Base-by-base conservation (phyloP, 176 grass and related monocot species). In the Eleusine indica region DNA sequence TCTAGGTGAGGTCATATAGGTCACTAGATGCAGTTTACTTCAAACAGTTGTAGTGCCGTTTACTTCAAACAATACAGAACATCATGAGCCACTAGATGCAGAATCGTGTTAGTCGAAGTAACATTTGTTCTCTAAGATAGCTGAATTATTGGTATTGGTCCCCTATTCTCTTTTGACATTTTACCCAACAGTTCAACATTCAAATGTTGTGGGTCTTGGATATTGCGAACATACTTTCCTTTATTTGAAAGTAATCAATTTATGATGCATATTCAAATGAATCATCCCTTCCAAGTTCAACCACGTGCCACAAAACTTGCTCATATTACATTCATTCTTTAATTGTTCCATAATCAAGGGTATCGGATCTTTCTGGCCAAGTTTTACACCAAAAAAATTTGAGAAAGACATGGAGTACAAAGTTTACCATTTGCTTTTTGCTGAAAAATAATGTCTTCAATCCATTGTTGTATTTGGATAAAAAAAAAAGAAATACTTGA, bases 391-490 rank as follows among this genome's bases (percentile, higher is more conserved):
- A 57, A 85, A 48, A 9, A 42, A 39, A 19, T 32, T 62, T 84
- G 15, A 51, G 32, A 70, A 52, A 70, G 21, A 70, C 40, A 58
- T 30, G 63, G 21, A 41, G 28, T 69, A n/a, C 71, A 57, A 40
- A 61, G 78, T 57, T 78, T 72, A 66, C 7, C 1, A 65, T 46
- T 65, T 83, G 17, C 16, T 68, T 52, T 78, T 77, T 48, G 1
- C 71, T 72, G 57, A 74, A 68, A 21, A 81, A 83, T 63, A 83
- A 68, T 37, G 43, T 58, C 51, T 9, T 30, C 22, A 43, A 79
- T 82, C 66, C 42, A 9, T 58, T 32, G 78, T 56, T 35, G 4
- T 82, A 15, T 87, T 82, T 71, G 29, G 40, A 51, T 63, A 63
- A 47, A 25, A 63, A 77, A 1, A 53, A 57, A 63, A 79, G 10